Evolutionary conservation across 345 rosid genomes (phyloP).

Genomic region (Populus pruinosa): DNA sequence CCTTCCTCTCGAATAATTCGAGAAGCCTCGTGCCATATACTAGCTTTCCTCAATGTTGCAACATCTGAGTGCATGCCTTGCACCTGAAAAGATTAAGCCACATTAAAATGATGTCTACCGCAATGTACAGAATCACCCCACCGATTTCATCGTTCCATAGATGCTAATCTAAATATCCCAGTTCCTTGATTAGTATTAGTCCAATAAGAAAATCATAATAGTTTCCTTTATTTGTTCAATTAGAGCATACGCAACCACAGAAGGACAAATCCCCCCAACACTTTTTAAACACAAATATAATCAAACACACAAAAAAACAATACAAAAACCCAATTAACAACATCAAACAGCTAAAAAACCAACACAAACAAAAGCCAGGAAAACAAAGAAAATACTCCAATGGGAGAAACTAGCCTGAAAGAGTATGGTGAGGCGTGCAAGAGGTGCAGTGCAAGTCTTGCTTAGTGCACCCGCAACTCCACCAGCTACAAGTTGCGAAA

Average conservation of each 20-base stretch:
- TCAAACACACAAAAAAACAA: background rate
- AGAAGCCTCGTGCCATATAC: slow-evolving; percentile 84
- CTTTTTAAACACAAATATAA: background rate
- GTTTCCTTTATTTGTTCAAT: background rate
- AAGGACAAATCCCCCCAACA: background rate
- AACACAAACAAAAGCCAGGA: background rate
- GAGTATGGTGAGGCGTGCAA: slow-evolving; percentile 35
- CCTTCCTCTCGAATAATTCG: slow-evolving; percentile 82
- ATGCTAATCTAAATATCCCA: background rate
- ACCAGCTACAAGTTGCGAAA: slow-evolving; percentile 27
- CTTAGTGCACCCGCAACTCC: slow-evolving; percentile 34
- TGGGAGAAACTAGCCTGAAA: slow-evolving; percentile 20
- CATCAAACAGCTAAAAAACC: background rate
- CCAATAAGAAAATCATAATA: background rate
- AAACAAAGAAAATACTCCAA: background rate
- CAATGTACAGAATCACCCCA: background rate
- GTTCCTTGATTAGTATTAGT: background rate
- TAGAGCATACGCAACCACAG: background rate
- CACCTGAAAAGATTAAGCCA: slow-evolving; percentile 39
- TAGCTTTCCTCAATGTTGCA: slow-evolving; percentile 56
- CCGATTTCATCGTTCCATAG: background rate
- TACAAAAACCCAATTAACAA: background rate
- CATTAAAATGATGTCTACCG: background rate
- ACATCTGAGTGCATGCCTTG: slow-evolving; percentile 91
- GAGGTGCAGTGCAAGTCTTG: slow-evolving; percentile 35